Evolutionary conservation across 169 alveolate genomes (phyloP).

Genomic region (Plasmodium vivax): DNA sequence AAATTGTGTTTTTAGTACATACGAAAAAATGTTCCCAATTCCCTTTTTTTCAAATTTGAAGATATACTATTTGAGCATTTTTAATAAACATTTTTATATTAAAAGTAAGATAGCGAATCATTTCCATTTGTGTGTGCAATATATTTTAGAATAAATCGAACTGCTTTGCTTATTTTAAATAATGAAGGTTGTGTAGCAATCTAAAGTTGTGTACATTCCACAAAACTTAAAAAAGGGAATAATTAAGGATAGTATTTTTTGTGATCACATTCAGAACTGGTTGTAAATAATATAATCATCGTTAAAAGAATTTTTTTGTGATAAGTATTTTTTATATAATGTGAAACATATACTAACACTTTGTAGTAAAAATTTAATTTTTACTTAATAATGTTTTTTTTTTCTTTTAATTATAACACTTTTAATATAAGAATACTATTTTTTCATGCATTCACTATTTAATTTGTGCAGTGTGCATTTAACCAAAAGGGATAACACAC

Average conservation of each 20-base stretch:
- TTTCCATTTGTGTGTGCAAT: background rate
- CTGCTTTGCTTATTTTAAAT: background rate
- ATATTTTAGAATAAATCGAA: background rate
- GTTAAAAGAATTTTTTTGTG: background rate
- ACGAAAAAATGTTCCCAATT: background rate
- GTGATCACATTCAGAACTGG: background rate
- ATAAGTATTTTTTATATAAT: background rate
- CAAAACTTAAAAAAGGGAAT: background rate
- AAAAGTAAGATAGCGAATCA: background rate
- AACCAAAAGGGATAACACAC: too few species aligned
- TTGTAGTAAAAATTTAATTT: too few species aligned
- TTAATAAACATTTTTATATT: background rate
- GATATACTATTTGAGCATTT: background rate
- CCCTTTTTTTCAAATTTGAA: background rate
- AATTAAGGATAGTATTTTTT: background rate
- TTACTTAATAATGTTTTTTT: too few species aligned
- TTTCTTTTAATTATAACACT: background rate
- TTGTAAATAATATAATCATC: background rate
- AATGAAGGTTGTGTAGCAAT: background rate
- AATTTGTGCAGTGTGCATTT: too few species aligned
- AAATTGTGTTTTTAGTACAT: background rate
- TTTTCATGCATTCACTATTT: too few species aligned
- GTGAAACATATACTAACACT: background rate
- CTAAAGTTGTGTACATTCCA: background rate
- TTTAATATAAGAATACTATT: background rate